Conservation (phyloP, 78 protist genomes). For the Dictyostelium citrinum region DNA sequence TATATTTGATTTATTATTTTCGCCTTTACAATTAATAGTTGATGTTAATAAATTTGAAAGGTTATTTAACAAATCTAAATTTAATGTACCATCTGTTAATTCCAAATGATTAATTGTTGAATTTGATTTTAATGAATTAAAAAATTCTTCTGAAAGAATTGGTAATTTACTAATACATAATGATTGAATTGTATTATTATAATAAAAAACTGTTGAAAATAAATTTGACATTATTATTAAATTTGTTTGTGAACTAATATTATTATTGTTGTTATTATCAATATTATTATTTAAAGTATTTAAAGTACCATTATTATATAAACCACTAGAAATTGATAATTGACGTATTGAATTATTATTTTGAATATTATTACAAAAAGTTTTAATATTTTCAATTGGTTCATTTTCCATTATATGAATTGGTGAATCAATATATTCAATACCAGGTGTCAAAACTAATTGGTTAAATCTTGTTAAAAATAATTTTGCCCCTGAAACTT, state of each 20-base stretch:
- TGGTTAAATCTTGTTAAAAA: background rate
- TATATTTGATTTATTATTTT: background rate
- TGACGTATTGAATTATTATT: background rate
- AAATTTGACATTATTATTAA: background rate
- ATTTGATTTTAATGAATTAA: background rate
- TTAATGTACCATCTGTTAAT: background rate
- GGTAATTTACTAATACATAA: background rate
- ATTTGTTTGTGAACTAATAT: background rate
- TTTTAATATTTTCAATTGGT: background rate
- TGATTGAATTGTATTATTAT: background rate
- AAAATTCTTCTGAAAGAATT: background rate
- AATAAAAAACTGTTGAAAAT: constrained; percentile 8
- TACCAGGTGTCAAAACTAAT: background rate
- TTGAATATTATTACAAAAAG: background rate
- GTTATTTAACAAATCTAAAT: background rate
- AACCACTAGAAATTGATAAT: background rate
- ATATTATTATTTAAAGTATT: too few relatives aligned
- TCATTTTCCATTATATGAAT: background rate
- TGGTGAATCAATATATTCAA: constrained; percentile 9
- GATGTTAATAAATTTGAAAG: background rate
- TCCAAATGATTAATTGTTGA: background rate
- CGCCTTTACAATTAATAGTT: too few relatives aligned
- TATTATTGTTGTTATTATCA: too few relatives aligned
- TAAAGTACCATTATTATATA: background rate
- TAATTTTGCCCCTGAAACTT: constrained; percentile 2